Percentiles rank a stretch among this genome's conserved stretches.
Conservation (phyloP, 768 basidiomycete genomes). For the Trametes cingulata region DNA sequence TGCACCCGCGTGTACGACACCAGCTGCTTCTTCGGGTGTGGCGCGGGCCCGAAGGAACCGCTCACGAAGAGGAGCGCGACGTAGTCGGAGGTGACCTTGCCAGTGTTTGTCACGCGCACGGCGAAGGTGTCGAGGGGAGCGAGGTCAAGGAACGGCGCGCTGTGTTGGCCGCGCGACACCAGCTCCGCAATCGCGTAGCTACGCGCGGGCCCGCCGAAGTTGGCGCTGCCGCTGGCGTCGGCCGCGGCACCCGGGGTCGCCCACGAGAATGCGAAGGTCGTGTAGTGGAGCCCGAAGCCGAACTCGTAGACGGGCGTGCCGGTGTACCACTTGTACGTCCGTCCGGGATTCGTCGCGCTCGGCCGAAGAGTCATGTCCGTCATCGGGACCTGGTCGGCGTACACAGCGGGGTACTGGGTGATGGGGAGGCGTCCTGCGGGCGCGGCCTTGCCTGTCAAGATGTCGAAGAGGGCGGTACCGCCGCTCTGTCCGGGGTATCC, state of each 20-base stretch:
- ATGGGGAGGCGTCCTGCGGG: constrained; percentile 56
- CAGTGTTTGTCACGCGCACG: constrained; percentile 51
- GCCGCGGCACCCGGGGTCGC: constrained; percentile 10
- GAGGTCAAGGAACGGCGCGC: constrained; percentile 39
- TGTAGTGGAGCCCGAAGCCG: constrained; percentile 57
- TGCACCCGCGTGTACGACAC: constrained; percentile 49
- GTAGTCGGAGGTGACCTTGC: constrained; percentile 52
- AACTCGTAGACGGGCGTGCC: constrained; percentile 54
- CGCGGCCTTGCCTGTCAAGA: constrained; percentile 50
- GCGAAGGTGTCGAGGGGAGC: constrained; percentile 50
- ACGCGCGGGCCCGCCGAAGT: constrained; percentile 25
- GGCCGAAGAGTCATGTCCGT: constrained; percentile 60
- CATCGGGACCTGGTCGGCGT: constrained; percentile 50
- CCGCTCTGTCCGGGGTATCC: constrained; percentile 61
- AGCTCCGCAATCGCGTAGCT: constrained; percentile 46
- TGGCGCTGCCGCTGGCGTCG: neutral
- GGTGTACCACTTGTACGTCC: constrained; percentile 61
- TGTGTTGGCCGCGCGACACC: constrained; percentile 27
- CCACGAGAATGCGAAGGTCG: constrained; percentile 48
- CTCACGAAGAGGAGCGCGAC: constrained; percentile 54
- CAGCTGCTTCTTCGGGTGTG: constrained; percentile 53
- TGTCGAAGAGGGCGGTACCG: constrained; percentile 53
- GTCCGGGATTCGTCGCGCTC: constrained; percentile 48
- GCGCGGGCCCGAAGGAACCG: constrained; percentile 48
- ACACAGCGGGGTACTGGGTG: constrained; percentile 55